Base-by-base conservation (phyloP, 2,329 filamentous ascomycete genomes). In the Trichoderma afroharzianum region DNA sequence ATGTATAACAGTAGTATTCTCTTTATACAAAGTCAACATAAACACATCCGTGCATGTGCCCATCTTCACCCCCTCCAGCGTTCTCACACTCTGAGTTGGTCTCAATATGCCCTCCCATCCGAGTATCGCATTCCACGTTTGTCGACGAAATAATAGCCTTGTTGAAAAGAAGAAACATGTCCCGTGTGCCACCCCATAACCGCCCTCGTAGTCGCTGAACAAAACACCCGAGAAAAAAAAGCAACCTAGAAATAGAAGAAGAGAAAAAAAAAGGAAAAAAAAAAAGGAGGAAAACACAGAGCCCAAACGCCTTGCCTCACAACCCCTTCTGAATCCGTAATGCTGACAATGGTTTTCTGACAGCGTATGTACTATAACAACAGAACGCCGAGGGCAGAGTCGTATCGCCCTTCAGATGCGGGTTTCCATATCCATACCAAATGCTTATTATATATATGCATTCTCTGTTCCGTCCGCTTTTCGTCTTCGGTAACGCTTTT, bases 371-470 rank as follows among this genome's bases (percentile, higher is more conserved):
- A 71, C 58, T 67, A 71, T 57, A 72, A 72, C 50, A 64, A 69
- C 71, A 72, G 58, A 70, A 72, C 71, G 68, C 71, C 71, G 55
- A 70, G 71, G 71, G 71, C 71, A 71, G 71, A 63, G 62, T 71
- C 71, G 55, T 72, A 71, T 67, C 71, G 71, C 71, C 68, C 71
- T 71, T 71, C 62, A 47, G 53, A 72, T 72, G 71, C 71, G 68
- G 61, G 53, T 36, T 68, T 68, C 71, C 64, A 63, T 63, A 67
- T 64, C 71, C 62, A 53, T 71, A 69, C 63, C 68, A 70, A 47
- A 72, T 72, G 68, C 71, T 50, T 39, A 72, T 70, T 61, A 57
- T 72, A 69, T 71, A 66, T 73, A 67, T 72, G 71, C 71, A 66
- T 73, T 70, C 43, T 63, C 55, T 74, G 68, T 62, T 71, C 28